Evolutionary conservation across 225 moss, liverwort and hornwort species (phyloP).

Genomic region (Physcomitrium patens): DNA sequence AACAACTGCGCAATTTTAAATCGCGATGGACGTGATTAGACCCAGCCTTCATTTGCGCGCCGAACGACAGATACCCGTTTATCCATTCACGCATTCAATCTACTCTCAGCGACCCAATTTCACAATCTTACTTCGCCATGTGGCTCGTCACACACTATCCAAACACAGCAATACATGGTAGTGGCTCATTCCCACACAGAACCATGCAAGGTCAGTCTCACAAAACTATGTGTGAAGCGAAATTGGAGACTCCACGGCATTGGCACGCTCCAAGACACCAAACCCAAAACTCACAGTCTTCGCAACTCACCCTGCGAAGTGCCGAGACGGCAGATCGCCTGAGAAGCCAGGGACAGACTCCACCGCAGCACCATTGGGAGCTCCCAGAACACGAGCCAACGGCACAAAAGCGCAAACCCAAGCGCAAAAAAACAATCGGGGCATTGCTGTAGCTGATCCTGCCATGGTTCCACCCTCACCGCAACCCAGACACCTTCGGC

Average conservation of each 20-base stretch:
- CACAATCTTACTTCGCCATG: background rate
- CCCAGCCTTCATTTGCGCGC: too few relatives aligned
- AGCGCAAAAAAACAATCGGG: background rate
- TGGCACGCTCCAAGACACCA: background rate
- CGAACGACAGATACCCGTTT: too few relatives aligned
- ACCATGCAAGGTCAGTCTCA: background rate
- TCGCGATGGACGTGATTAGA: too few relatives aligned
- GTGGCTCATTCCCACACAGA: too few relatives aligned
- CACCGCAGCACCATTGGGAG: constrained; percentile 21
- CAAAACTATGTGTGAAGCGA: background rate
- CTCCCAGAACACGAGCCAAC: background rate
- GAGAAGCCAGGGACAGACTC: constrained; percentile 39
- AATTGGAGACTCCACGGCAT: background rate
- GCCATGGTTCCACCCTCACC: background rate
- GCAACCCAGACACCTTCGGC: background rate
- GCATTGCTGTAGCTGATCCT: background rate
- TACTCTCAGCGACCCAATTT: background rate
- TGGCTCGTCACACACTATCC: background rate
- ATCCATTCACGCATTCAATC: background rate
- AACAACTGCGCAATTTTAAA: too few relatives aligned
- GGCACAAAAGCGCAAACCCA: constrained; percentile 1
- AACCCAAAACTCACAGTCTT: background rate
- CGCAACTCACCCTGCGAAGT: constrained; percentile 30
- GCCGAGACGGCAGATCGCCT: constrained; percentile 37
- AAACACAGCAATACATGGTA: background rate